These are phyloP conservation scores for Kodamaea ohmeri DNA, from an alignment of 1,139 yeast genomes.

Conservation along the genomic window DNA sequence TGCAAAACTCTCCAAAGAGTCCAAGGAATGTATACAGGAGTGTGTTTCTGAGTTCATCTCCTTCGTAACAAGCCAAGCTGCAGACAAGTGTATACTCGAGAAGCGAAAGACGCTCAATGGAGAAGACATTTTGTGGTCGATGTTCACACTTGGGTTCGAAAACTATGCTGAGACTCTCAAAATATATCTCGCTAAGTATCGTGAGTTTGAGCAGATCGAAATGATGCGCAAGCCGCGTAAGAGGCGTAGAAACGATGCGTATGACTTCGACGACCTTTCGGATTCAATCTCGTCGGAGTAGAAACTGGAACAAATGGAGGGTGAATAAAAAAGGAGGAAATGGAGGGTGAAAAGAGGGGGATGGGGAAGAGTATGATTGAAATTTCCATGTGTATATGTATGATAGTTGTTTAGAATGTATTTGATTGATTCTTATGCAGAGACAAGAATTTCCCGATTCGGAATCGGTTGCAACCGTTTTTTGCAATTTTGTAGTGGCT, in stretches of 20 bases:
- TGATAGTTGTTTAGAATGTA: too few relatives aligned
- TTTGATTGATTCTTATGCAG: neutral
- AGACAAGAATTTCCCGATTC: neutral
- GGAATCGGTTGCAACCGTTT: too few relatives aligned
- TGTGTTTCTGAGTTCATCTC: slow-evolving; percentile 58
- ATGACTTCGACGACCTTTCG: slow-evolving; percentile 1
- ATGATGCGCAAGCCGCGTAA: slow-evolving; percentile 4
- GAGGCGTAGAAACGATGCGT: slow-evolving; percentile 5
- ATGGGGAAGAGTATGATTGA: too few relatives aligned
- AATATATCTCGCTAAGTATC: slow-evolving; percentile 64
- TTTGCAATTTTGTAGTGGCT: too few relatives aligned
- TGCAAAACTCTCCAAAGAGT: slow-evolving; percentile 49
- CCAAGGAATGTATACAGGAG: slow-evolving; percentile 52
- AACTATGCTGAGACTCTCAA: slow-evolving; percentile 70
- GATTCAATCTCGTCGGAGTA: slow-evolving; percentile 2
- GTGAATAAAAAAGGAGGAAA: too few relatives aligned
- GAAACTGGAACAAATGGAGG: neutral
- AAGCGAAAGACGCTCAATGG: slow-evolving; percentile 72
- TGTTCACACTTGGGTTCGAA: slow-evolving; percentile 69
- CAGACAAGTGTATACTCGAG: slow-evolving; percentile 64
- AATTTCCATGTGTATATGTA: too few relatives aligned
- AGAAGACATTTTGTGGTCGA: slow-evolving; percentile 65
- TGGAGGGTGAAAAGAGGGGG: too few relatives aligned
- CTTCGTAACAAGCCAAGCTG: slow-evolving; percentile 62
- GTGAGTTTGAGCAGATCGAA: slow-evolving; percentile 28